These are phyloP conservation scores for Cladosporium sp. DNA, from an alignment of 2,329 filamentous ascomycete genomes.

Conservation along the genomic window DNA sequence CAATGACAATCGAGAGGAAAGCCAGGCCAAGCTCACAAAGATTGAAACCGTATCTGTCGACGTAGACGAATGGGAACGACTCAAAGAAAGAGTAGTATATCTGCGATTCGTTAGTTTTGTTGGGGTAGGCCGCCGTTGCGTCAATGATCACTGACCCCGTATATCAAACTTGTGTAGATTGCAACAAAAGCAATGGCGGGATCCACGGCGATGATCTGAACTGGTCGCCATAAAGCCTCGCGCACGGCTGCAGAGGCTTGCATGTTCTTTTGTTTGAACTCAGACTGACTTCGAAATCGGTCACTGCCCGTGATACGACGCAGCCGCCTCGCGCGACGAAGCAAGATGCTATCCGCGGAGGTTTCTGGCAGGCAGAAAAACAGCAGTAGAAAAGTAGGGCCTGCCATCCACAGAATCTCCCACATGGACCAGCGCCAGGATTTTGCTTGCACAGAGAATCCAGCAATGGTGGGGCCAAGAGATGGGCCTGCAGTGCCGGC, in stretches of 20 bases:
- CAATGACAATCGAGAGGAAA: conserved; percentile 34
- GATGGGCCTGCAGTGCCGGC: conserved; percentile 46
- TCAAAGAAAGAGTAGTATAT: conserved; percentile 35
- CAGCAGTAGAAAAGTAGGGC: conserved; percentile 56
- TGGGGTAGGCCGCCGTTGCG: no score
- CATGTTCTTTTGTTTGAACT: no score
- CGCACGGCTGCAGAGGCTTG: background rate
- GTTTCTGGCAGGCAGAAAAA: conserved; percentile 61
- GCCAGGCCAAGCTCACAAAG: conserved; percentile 31
- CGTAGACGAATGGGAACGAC: conserved; percentile 39
- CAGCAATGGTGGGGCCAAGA: conserved; percentile 58
- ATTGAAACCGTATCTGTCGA: conserved; percentile 37
- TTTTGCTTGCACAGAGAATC: conserved; percentile 55
- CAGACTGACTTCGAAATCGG: no score
- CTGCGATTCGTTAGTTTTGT: no score
- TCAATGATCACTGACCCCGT: no score
- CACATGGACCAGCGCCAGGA: conserved; percentile 61
- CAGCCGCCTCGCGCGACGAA: no score
- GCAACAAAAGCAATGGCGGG: conserved; percentile 31
- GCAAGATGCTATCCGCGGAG: conserved; percentile 34
- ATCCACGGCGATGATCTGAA: conserved; percentile 31
- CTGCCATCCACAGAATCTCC: conserved; percentile 62
- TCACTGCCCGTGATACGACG: no score
- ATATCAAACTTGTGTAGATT: conserved; percentile 31
- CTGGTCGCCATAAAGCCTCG: conserved; percentile 21